Evolutionary conservation across 2,329 filamentous ascomycete species (phyloP).

Genomic region (Penicillium thymicola): DNA sequence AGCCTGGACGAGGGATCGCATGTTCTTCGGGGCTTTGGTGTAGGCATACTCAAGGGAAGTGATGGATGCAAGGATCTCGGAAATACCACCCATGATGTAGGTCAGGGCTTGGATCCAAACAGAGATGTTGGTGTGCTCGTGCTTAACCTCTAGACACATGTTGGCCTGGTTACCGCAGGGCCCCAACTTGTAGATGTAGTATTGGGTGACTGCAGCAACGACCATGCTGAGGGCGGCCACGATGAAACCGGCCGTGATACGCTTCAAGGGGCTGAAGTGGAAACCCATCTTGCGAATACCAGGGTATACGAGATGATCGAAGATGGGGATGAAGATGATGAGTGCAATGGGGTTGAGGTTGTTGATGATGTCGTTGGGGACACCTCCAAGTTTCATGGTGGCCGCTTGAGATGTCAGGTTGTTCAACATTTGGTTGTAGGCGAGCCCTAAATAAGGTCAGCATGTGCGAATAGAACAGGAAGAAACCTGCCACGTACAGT

Average conservation of each 20-base stretch:
- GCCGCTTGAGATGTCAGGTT: conserved; percentile 56
- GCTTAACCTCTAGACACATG: conserved; percentile 46
- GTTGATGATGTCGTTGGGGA: conserved; percentile 56
- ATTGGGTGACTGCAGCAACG: conserved; percentile 49
- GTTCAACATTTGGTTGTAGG: conserved; percentile 55
- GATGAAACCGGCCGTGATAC: conserved; percentile 52
- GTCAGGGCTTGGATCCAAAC: conserved; percentile 55
- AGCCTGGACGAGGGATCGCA: conserved; percentile 70
- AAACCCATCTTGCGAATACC: conserved; percentile 46
- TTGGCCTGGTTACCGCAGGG: conserved; percentile 58
- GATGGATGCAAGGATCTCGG: conserved; percentile 57
- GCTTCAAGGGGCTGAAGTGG: conserved; percentile 53
- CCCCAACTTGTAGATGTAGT: conserved; percentile 57
- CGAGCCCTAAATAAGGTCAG: conserved; percentile 33
- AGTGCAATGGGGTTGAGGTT: conserved; percentile 54
- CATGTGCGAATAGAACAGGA: neutral
- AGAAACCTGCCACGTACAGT: conserved; percentile 30
- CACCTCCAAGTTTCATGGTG: conserved; percentile 51
- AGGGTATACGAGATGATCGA: conserved; percentile 54
- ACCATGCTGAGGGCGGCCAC: conserved; percentile 50
- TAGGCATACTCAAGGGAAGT: conserved; percentile 72
- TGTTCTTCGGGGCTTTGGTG: conserved; percentile 74
- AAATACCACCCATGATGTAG: conserved; percentile 54
- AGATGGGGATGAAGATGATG: conserved; percentile 54
- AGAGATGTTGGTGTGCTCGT: conserved; percentile 57